Evolutionary conservation across 2,329 filamentous ascomycete species (phyloP).

Genomic region (Rutstroemia sp.): DNA sequence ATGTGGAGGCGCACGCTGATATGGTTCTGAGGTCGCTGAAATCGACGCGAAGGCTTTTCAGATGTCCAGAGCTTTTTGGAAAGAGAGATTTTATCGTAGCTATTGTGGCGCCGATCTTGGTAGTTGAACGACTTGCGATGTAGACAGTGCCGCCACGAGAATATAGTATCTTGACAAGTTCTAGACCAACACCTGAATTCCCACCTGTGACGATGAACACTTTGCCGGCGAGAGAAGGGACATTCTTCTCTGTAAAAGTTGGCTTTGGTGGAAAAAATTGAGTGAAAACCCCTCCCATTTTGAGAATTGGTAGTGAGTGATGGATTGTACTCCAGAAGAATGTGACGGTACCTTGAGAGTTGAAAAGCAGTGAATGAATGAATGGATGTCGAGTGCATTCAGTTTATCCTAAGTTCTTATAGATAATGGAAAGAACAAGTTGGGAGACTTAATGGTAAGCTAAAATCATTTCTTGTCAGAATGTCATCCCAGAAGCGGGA

Average conservation of each 20-base stretch:
- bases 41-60: constrained; percentile 31
- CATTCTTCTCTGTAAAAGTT: constrained; percentile 33
- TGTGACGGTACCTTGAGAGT: background rate
- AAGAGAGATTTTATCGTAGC: background rate
- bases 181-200: constrained; percentile 29
- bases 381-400: background rate
- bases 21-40: constrained; percentile 31
- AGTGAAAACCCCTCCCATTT: background rate
- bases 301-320: background rate
- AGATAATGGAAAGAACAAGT: too few species aligned
- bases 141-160: constrained; percentile 40
- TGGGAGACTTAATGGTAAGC: background rate
- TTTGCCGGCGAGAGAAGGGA: constrained; percentile 32
- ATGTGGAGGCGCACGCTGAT: constrained; percentile 28
- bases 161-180: constrained; percentile 41
- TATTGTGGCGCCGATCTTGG: constrained; percentile 32
- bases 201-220: constrained; percentile 34
- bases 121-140: constrained; percentile 36
- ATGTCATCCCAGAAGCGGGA: background rate
- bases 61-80: constrained; percentile 12
- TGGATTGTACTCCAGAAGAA: background rate
- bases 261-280: constrained; percentile 4
- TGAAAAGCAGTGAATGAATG: background rate
- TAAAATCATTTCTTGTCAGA: background rate
- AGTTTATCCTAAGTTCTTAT: background rate